Evolutionary conservation across 1,284 basidiomycete genomes (phyloP).

Genomic region (Cutaneotrichosporon cavernicola): DNA sequence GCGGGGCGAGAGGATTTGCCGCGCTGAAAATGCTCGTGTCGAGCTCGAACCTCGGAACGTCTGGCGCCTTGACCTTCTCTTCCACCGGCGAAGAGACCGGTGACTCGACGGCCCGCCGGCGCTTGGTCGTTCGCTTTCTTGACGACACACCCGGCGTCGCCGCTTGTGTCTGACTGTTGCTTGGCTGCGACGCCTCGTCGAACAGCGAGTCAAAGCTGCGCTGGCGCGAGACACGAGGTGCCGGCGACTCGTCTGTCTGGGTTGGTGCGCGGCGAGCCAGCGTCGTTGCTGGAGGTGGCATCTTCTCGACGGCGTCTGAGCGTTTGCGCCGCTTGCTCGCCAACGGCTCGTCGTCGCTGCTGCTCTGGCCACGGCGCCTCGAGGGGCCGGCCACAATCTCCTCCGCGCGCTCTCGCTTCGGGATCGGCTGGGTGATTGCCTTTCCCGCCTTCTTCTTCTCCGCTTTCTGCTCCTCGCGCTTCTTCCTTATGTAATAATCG

Average conservation of each 20-base stretch:
- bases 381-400: slow-evolving; percentile 7
- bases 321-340: not conserved
- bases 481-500: slow-evolving; percentile 34
- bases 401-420: not conserved
- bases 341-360: not conserved
- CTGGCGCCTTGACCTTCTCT: not conserved
- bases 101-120: slow-evolving; percentile 1
- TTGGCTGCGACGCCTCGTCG: slow-evolving; percentile 11
- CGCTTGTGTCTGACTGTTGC: not conserved
- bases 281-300: not conserved
- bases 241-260: not conserved
- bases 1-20: not conserved
- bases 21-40: not conserved
- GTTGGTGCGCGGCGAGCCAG: not conserved
- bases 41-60: not conserved
- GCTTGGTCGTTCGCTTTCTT: not conserved
- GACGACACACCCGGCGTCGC: not conserved
- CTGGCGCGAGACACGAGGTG: not conserved
- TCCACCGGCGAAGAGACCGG: not conserved
- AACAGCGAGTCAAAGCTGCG: slow-evolving; percentile 15
- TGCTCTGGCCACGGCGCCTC: not conserved
- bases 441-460: not conserved
- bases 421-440: slow-evolving; percentile 5
- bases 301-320: not conserved
- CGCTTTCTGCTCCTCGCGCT: slow-evolving; percentile 9